A percentile compares a stretch with the other conserved stretches of the same genome.
Evolutionary conservation across 2,329 filamentous ascomycete species (phyloP).

Genomic region (Fusarium sulawesiense): DNA sequence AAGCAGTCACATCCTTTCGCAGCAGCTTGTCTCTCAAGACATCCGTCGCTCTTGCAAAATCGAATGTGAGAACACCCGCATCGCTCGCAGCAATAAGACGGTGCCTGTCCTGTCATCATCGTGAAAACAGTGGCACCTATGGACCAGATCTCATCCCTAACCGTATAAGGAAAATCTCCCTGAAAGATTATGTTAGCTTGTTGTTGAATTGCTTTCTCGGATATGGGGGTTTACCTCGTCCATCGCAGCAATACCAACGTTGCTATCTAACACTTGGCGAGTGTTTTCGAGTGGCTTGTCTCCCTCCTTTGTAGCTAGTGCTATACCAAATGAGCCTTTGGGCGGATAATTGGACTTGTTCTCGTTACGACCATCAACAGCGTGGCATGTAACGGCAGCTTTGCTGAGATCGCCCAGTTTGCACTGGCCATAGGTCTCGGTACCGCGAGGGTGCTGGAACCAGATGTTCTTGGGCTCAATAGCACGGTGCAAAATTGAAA

Average conservation of each 20-base stretch:
- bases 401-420: slow-evolving; percentile 63
- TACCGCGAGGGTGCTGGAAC: slow-evolving; percentile 60
- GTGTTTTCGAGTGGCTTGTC: slow-evolving; percentile 17
- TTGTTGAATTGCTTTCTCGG: background rate
- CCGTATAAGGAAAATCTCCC: slow-evolving; percentile 51
- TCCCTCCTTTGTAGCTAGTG: slow-evolving; percentile 30
- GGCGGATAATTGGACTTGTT: background rate
- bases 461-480: slow-evolving; percentile 62
- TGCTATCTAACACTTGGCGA: background rate
- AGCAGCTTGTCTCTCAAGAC: slow-evolving; percentile 39
- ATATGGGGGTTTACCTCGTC: slow-evolving; percentile 8
- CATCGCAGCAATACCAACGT: slow-evolving; percentile 16
- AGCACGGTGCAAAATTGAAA: slow-evolving; percentile 62
- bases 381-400: slow-evolving; percentile 56
- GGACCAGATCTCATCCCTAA: slow-evolving; percentile 53
- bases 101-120: slow-evolving; percentile 55
- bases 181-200: slow-evolving; percentile 16
- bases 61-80: slow-evolving; percentile 46
- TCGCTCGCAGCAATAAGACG: slow-evolving; percentile 27
- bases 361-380: slow-evolving; percentile 1
- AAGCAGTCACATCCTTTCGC: slow-evolving; percentile 37
- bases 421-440: slow-evolving; percentile 64
- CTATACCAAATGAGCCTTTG: slow-evolving; percentile 4
- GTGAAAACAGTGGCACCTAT: slow-evolving; percentile 54
- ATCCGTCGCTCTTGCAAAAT: slow-evolving; percentile 46